Conservation (phyloP, 306 rosid species). For the Gynostemma pentaphyllum region DNA sequence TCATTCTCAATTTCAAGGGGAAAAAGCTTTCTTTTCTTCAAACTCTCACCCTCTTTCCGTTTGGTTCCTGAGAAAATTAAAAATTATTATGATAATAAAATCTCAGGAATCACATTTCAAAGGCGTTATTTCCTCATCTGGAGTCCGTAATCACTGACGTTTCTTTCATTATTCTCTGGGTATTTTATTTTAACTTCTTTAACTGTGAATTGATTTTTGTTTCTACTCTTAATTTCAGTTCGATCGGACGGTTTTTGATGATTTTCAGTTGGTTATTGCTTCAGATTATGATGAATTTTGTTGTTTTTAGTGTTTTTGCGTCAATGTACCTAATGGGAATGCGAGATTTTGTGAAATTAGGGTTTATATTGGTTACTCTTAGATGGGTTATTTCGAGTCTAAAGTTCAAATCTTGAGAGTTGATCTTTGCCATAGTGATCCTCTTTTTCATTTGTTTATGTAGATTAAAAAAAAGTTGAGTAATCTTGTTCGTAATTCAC, state of each 20-base stretch:
- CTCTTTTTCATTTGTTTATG: not conserved
- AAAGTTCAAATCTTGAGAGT: not conserved
- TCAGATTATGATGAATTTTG: not conserved
- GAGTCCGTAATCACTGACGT: not conserved
- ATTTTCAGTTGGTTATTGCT: not conserved
- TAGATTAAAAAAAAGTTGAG: not conserved
- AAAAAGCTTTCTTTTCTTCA: not conserved
- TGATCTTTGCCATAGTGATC: not conserved
- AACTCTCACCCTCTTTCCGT: not conserved
- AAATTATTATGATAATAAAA: too few relatives aligned
- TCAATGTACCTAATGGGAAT: not conserved
- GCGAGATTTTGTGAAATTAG: constrained; percentile 4
- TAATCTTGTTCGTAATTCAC: not conserved
- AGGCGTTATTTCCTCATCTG: not conserved
- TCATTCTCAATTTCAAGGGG: not conserved
- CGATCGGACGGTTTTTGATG: not conserved
- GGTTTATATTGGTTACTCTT: constrained; percentile 2
- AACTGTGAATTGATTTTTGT: not conserved
- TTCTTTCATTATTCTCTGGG: not conserved
- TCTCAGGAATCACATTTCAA: not conserved
- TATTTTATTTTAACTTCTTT: not conserved
- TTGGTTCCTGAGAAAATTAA: not conserved
- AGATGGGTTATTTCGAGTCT: not conserved
- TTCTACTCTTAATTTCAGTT: not conserved
- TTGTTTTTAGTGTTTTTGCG: not conserved